phyloP scores from a whole-genome alignment of 129 eudicot species.

The Artemisia tridentata region DNA sequence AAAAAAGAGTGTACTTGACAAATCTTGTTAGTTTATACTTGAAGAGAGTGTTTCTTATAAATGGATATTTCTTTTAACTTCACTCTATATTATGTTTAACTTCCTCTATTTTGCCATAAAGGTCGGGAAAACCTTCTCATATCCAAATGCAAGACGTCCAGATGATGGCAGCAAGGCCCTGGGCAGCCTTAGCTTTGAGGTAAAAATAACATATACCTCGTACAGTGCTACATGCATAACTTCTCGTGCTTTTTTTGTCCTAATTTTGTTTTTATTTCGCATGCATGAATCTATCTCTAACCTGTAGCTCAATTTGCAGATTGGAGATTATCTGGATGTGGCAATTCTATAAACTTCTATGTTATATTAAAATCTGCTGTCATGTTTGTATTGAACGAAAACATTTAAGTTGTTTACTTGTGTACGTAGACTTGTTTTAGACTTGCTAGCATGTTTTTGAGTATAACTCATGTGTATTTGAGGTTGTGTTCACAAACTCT shows the following conservation, averaged over 20 bases:
- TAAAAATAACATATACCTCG: slow-evolving; percentile 14
- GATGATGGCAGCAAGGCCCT: slow-evolving; percentile 68
- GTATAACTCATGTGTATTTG: too few species aligned
- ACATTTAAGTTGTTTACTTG: background rate
- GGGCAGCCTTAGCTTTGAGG: slow-evolving; percentile 67
- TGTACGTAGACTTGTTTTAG: background rate
- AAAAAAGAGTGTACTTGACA: too few species aligned
- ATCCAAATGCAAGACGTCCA: slow-evolving; percentile 63
- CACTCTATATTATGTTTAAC: background rate
- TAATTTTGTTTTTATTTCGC: background rate
- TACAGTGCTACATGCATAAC: too few species aligned
- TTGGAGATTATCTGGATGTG: slow-evolving; percentile 89
- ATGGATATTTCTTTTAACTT: too few species aligned
- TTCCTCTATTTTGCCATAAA: slow-evolving; percentile 18
- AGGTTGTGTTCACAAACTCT: slow-evolving; percentile 7
- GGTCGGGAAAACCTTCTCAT: slow-evolving; percentile 73
- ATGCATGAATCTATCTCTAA: slow-evolving; percentile 14
- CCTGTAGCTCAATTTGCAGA: slow-evolving; percentile 42
- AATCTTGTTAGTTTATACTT: too few species aligned
- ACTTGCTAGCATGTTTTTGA: too few species aligned
- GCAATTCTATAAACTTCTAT: slow-evolving; percentile 51
- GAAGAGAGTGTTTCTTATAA: too few species aligned
- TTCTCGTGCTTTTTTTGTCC: background rate
- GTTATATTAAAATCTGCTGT: slow-evolving; percentile 5
- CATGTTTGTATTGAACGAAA: background rate